phyloP scores from a whole-genome alignment of 2,329 filamentous ascomycete genomes.

The Aphanoascus verrucosus region DNA sequence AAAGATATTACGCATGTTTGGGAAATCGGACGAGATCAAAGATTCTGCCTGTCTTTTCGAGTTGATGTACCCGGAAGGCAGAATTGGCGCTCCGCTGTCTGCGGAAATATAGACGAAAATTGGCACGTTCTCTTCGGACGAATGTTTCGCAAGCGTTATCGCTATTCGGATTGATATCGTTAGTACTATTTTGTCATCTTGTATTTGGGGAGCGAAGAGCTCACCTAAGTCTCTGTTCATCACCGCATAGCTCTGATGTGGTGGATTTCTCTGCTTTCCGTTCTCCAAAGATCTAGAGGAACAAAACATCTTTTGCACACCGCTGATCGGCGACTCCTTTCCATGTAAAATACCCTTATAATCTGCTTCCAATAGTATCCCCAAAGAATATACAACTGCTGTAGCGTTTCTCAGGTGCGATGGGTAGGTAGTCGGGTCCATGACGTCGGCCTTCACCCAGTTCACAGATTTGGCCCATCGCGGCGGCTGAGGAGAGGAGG shows the following conservation, averaged over 20 bases:
- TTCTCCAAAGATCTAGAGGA: slow-evolving; percentile 32
- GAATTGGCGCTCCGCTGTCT: slow-evolving; percentile 69
- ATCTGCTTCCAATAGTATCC: slow-evolving; percentile 90
- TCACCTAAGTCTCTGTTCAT: slow-evolving; percentile 79
- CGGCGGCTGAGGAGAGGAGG: slow-evolving; percentile 61
- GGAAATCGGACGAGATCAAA: slow-evolving; percentile 61
- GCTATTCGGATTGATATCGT: slow-evolving; percentile 42
- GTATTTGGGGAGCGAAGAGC: slow-evolving; percentile 12
- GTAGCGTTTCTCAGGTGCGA: slow-evolving; percentile 64
- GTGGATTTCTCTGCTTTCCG: slow-evolving; percentile 55
- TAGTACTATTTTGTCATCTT: slow-evolving; percentile 5
- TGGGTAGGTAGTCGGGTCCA: slow-evolving; percentile 70
- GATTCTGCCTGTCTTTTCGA: slow-evolving; percentile 88
- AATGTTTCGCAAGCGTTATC: slow-evolving; percentile 69
- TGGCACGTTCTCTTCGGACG: slow-evolving; percentile 51
- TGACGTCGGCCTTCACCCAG: slow-evolving; percentile 82
- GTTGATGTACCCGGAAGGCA: slow-evolving; percentile 74
- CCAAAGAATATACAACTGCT: slow-evolving; percentile 88
- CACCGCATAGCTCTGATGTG: slow-evolving; percentile 84
- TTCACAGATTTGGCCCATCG: slow-evolving; percentile 71
- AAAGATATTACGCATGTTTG: slow-evolving; percentile 67
- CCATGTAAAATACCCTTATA: slow-evolving; percentile 89
- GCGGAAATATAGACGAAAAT: slow-evolving; percentile 85
- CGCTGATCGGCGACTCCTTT: slow-evolving; percentile 67
- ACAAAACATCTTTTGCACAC: slow-evolving; percentile 64